These are phyloP conservation scores for Apiospora koreana DNA, from an alignment of 2,329 filamentous ascomycete genomes.

Conservation along the genomic window DNA sequence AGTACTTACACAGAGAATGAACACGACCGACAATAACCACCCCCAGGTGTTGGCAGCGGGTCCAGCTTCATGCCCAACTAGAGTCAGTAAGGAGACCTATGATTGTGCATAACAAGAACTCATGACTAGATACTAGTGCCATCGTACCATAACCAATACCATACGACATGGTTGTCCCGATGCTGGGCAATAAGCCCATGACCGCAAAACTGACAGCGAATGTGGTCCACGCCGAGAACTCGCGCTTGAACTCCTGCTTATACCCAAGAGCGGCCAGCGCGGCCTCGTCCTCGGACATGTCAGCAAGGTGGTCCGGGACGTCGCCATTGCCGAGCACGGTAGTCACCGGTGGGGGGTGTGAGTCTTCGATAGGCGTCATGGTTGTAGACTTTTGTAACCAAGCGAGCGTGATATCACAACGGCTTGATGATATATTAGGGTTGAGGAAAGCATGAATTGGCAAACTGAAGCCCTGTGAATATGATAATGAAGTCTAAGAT, in stretches of 20 bases:
- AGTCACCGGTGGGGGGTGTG: constrained; percentile 25
- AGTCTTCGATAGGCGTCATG: constrained; percentile 2
- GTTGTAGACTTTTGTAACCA: not conserved
- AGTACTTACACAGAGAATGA: constrained; percentile 63
- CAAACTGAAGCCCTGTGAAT: not conserved
- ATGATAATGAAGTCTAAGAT: not conserved
- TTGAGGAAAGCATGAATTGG: not conserved
- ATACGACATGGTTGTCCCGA: constrained; percentile 72
- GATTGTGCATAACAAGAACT: not conserved
- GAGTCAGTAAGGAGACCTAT: not conserved
- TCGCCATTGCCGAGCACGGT: constrained; percentile 29
- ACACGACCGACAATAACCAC: constrained; percentile 72
- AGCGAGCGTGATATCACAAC: not conserved
- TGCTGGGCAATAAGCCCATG: constrained; percentile 68
- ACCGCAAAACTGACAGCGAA: constrained; percentile 77
- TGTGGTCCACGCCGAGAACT: constrained; percentile 73
- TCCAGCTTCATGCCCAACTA: constrained; percentile 24
- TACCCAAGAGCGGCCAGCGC: constrained; percentile 60
- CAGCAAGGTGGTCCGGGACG: constrained; percentile 26
- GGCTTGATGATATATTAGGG: not conserved
- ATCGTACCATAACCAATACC: constrained; percentile 52
- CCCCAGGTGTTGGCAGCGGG: constrained; percentile 70
- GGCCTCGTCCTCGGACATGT: constrained; percentile 55
- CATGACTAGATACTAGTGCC: not conserved
- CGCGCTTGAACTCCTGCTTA: constrained; percentile 51